Evolutionary conservation across 345 rosid species (phyloP).

Genomic region (Syzygium grande): DNA sequence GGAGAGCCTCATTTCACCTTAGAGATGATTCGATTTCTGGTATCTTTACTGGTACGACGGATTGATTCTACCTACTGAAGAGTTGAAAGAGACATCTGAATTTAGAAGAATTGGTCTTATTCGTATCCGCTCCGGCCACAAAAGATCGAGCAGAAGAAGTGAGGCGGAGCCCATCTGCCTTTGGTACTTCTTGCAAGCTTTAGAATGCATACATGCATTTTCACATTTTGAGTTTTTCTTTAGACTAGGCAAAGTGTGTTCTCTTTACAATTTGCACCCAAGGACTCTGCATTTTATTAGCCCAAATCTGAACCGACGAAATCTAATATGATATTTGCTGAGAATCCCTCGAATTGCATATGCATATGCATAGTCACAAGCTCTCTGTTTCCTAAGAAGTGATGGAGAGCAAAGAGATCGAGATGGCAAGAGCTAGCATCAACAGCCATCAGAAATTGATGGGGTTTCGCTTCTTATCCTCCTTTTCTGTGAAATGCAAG

Average conservation of each 20-base stretch:
- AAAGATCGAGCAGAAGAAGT: too few species aligned
- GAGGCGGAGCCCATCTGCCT: too few species aligned
- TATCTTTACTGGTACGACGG: not conserved
- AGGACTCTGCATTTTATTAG: not conserved
- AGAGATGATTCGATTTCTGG: not conserved
- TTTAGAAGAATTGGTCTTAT: too few species aligned
- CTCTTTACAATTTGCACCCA: not conserved
- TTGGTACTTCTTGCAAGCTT: not conserved
- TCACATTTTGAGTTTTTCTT: not conserved
- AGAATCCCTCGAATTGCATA: not conserved
- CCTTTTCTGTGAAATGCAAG: not conserved
- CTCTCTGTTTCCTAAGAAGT: not conserved
- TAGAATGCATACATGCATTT: not conserved
- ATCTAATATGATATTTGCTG: not conserved
- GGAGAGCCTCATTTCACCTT: not conserved
- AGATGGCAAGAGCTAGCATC: not conserved
- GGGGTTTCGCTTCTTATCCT: not conserved
- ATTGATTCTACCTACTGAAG: not conserved
- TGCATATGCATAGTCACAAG: not conserved
- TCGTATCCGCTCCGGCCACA: too few species aligned
- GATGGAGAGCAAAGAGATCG: not conserved
- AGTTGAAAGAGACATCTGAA: not conserved
- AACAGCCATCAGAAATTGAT: not conserved
- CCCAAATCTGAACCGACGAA: not conserved
- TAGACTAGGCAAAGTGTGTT: not conserved